These are phyloP conservation scores for Smithsoniella earleae DNA, from an alignment of 163 green algal species.

Conservation along the genomic window DNA sequence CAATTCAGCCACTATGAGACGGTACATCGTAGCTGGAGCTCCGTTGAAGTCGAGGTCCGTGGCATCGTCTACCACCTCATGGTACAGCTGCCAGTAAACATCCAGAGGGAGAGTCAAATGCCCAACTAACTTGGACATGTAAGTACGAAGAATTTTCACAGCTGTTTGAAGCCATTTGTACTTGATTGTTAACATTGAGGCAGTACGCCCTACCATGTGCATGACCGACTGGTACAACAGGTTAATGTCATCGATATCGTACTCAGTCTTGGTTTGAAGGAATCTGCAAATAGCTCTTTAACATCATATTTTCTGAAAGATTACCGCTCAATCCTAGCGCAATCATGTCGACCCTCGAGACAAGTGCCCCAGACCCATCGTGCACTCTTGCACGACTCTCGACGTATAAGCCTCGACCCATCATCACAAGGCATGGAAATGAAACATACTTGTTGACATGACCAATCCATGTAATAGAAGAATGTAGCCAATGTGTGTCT, in stretches of 20 bases:
- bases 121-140: not conserved
- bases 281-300: constrained; percentile 9
- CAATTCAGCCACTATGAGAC: not conserved
- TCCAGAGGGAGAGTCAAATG: not conserved
- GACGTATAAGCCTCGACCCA: too few species aligned
- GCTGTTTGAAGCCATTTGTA: constrained; percentile 5
- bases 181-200: not conserved
- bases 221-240: not conserved
- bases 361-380: too few species aligned
- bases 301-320: too few species aligned
- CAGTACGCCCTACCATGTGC: not conserved
- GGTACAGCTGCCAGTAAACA: not conserved
- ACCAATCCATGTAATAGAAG: too few species aligned
- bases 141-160: constrained; percentile 2
- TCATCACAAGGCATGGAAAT: too few species aligned
- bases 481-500: too few species aligned
- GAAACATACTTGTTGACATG: too few species aligned
- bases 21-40: not conserved
- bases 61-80: not conserved
- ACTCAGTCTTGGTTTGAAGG: constrained; percentile 9
- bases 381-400: too few species aligned
- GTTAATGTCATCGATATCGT: not conserved
- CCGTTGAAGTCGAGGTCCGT: not conserved
- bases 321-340: too few species aligned
- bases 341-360: too few species aligned